Evolutionary conservation across 768 basidiomycete genomes (phyloP).

Genomic region (Nevesoporus exiguus): DNA sequence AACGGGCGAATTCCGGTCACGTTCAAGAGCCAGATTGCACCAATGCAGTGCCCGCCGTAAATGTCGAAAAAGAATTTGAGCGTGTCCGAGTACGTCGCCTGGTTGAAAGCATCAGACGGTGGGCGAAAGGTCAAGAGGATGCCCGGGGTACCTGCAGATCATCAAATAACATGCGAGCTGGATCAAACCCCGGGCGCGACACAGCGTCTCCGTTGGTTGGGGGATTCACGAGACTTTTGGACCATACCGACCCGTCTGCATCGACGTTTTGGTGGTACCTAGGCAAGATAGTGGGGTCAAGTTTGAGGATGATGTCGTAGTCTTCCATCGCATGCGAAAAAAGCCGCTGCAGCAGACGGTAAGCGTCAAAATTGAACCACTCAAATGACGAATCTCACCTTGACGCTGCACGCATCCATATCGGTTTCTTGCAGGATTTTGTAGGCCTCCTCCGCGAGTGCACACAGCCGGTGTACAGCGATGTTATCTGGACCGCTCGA

Average conservation of each 20-base stretch:
- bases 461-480: slow-evolving; percentile 67
- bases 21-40: slow-evolving; percentile 82
- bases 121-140: background rate
- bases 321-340: slow-evolving; percentile 81
- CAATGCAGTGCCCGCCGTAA: slow-evolving; percentile 74
- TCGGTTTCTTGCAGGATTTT: slow-evolving; percentile 53
- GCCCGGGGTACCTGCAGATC: slow-evolving; percentile 65
- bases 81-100: slow-evolving; percentile 73
- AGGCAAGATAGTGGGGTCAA: slow-evolving; percentile 61
- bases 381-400: slow-evolving; percentile 40
- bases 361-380: background rate
- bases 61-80: slow-evolving; percentile 83
- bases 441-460: slow-evolving; percentile 75
- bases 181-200: slow-evolving; percentile 75
- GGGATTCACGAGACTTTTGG: slow-evolving; percentile 28
- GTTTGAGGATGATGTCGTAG: slow-evolving; percentile 81
- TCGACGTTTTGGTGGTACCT: slow-evolving; percentile 72
- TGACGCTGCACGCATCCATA: slow-evolving; percentile 48
- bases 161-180: slow-evolving; percentile 57
- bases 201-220: slow-evolving; percentile 32
- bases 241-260: slow-evolving; percentile 47
- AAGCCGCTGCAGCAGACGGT: slow-evolving; percentile 50
- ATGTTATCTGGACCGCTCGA: slow-evolving; percentile 59
- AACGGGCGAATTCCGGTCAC: slow-evolving; percentile 58
- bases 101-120: slow-evolving; percentile 5